Percentiles rank a stretch among this genome's conserved stretches.
These are phyloP conservation scores for Pseudohyphozyma bogoriensis DNA, from an alignment of 768 basidiomycete species.

Conservation along the genomic window DNA sequence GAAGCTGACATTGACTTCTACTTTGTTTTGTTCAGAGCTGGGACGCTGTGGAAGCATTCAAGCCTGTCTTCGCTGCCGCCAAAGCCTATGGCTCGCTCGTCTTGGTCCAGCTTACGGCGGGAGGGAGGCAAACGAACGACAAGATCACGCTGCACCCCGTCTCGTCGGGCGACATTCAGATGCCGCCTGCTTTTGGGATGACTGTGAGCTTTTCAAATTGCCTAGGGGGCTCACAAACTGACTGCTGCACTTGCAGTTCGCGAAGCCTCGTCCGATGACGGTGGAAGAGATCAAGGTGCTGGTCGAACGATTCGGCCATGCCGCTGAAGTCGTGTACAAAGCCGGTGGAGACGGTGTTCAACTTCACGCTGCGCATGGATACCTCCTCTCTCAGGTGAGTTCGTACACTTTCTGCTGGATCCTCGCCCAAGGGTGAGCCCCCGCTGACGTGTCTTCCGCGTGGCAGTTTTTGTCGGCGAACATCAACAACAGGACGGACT, in stretches of 20 bases:
- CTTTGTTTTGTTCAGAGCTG: slow-evolving; percentile 1
- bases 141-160: slow-evolving; percentile 6
- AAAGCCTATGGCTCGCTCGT: slow-evolving; percentile 33
- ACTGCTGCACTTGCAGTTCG: slow-evolving; percentile 9
- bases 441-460: too few species aligned
- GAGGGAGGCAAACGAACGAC: slow-evolving; percentile 26
- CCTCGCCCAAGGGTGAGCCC: too few species aligned
- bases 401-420: too few species aligned
- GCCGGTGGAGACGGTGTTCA: slow-evolving; percentile 27
- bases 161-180: slow-evolving; percentile 28
- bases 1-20: too few species aligned
- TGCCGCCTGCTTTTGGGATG: slow-evolving; percentile 28
- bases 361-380: slow-evolving; percentile 28
- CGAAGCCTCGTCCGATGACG: slow-evolving; percentile 32
- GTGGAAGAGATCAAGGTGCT: slow-evolving; percentile 42
- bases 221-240: neutral
- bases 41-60: slow-evolving; percentile 34
- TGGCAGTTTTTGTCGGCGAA: slow-evolving; percentile 37
- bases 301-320: slow-evolving; percentile 36
- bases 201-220: slow-evolving; percentile 6
- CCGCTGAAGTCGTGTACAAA: slow-evolving; percentile 26
- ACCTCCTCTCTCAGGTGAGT: slow-evolving; percentile 34
- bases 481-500: slow-evolving; percentile 40
- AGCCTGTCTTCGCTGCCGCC: slow-evolving; percentile 30
- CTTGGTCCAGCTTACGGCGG: slow-evolving; percentile 37